phyloP scores from a whole-genome alignment of 257 asterid species.

The Fraxinus anomala region DNA sequence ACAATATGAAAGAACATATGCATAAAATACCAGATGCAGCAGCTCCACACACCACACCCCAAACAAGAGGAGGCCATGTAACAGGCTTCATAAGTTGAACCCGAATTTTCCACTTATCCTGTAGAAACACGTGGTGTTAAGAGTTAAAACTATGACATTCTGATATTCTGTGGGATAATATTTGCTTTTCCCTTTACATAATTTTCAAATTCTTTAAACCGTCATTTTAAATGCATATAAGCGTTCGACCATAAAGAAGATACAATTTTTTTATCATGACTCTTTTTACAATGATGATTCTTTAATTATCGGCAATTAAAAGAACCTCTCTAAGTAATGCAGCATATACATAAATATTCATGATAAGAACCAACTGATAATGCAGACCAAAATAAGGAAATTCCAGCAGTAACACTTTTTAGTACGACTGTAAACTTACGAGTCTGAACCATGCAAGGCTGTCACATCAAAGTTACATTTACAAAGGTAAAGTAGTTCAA shows the following conservation, averaged over 20 bases:
- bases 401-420: background rate
- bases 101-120: constrained; percentile 91
- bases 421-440: background rate
- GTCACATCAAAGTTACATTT: background rate
- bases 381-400: background rate
- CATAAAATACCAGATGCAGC: constrained; percentile 81
- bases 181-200: background rate
- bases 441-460: background rate
- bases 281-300: background rate
- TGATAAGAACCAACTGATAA: background rate
- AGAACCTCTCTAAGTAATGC: background rate
- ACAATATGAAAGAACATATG: constrained; percentile 9
- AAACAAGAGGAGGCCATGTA: constrained; percentile 98
- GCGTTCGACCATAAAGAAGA: background rate
- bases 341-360: background rate
- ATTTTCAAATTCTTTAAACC: background rate
- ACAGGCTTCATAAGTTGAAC: constrained; percentile 90
- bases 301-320: background rate
- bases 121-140: constrained; percentile 7
- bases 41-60: constrained; percentile 99
- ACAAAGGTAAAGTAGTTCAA: background rate
- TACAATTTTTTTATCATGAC: background rate
- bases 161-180: background rate
- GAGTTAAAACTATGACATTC: background rate
- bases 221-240: background rate